phyloP scores from a whole-genome alignment of 2,329 filamentous ascomycete genomes.

The Zasmidium cellare region DNA sequence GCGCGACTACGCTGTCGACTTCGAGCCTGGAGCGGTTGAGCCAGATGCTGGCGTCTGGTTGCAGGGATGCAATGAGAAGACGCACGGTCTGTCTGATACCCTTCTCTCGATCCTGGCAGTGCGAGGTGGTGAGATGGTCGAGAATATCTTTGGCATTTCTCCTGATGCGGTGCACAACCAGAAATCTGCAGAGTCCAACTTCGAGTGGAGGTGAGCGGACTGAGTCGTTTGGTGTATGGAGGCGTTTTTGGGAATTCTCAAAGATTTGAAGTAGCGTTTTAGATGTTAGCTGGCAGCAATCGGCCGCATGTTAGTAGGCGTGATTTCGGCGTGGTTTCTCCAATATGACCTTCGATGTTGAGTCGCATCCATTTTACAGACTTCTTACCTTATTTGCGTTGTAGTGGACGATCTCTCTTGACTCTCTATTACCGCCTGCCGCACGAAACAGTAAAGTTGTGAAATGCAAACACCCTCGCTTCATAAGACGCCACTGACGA shows the following conservation, averaged over 20 bases:
- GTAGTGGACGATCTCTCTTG: too few species aligned
- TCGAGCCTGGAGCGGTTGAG: constrained; percentile 68
- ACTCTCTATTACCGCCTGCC: too few species aligned
- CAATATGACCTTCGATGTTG: too few species aligned
- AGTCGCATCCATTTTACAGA: too few species aligned
- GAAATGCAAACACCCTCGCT: too few species aligned
- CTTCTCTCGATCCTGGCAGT: constrained; percentile 38
- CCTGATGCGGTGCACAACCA: not conserved
- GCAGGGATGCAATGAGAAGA: constrained; percentile 90
- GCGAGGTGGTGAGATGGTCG: constrained; percentile 39
- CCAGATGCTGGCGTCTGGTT: constrained; percentile 79
- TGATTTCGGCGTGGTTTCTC: too few species aligned
- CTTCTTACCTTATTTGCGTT: too few species aligned
- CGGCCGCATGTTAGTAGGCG: not conserved
- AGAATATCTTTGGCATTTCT: constrained; percentile 36
- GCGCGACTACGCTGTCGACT: constrained; percentile 77
- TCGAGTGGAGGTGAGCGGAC: not conserved
- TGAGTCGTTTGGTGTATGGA: not conserved
- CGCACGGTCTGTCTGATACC: constrained; percentile 70
- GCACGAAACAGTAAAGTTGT: too few species aligned
- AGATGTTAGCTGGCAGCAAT: not conserved
- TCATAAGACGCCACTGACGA: not conserved
- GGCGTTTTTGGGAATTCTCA: not conserved
- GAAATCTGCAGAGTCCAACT: not conserved
- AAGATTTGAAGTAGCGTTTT: not conserved